These are phyloP conservation scores for Paramecium biaurelia DNA, from an alignment of 73 alveolate species.

Conservation along the genomic window DNA sequence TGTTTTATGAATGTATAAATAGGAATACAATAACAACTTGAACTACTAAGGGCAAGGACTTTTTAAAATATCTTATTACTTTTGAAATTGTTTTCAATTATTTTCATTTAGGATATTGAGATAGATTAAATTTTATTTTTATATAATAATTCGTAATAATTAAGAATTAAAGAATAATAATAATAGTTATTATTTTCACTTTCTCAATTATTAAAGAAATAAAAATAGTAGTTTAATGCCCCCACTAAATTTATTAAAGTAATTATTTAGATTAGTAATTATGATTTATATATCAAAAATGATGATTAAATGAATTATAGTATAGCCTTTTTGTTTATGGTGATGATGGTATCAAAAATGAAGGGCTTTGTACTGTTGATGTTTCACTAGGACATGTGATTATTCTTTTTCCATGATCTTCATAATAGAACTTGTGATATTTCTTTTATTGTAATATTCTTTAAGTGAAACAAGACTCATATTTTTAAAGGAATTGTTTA, in stretches of 20 bases:
- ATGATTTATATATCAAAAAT: background rate
- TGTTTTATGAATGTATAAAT: too few species aligned
- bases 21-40: too few species aligned
- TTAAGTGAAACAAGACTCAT: background rate
- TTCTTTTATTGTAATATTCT: background rate
- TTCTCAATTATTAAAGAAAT: too few species aligned
- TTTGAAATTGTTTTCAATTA: background rate
- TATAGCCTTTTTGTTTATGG: background rate
- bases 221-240: background rate
- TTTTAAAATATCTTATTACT: too few species aligned
- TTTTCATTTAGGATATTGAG: background rate
- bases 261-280: background rate
- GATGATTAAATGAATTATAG: background rate
- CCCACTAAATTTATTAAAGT: background rate
- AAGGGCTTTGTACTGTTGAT: background rate
- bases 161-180: too few species aligned
- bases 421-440: background rate
- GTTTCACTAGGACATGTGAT: slow-evolving; percentile 21
- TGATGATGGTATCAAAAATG: background rate
- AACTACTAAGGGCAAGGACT: too few species aligned
- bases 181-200: too few species aligned
- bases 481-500: background rate
- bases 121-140: too few species aligned
- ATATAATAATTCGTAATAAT: background rate
- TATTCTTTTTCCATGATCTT: background rate